These are phyloP conservation scores for Verticillium nubilum DNA, from an alignment of 2,329 filamentous ascomycete species.

Conservation along the genomic window DNA sequence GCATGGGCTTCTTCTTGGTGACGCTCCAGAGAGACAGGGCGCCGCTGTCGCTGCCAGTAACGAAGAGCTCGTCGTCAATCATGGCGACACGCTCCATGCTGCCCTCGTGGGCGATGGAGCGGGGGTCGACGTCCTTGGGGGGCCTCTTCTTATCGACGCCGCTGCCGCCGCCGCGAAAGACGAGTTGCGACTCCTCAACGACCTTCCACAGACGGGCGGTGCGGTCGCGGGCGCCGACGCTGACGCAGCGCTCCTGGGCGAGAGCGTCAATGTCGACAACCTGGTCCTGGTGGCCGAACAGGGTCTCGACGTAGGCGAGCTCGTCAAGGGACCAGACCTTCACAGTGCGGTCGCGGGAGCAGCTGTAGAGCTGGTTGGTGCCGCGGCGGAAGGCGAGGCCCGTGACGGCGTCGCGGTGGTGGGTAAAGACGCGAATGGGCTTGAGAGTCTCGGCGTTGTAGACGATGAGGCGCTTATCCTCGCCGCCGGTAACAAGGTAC, in stretches of 20 bases:
- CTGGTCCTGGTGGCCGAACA: slow-evolving; percentile 93
- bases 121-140: slow-evolving; percentile 34
- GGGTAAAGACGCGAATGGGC: slow-evolving; percentile 78
- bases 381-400: slow-evolving; percentile 79
- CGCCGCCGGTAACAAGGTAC: slow-evolving; percentile 84
- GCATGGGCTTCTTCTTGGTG: slow-evolving; percentile 91
- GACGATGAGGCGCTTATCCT: slow-evolving; percentile 78
- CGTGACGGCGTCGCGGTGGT: slow-evolving; percentile 85
- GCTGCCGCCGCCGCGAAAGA: slow-evolving; percentile 77
- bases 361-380: slow-evolving; percentile 88
- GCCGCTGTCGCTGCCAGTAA: slow-evolving; percentile 92
- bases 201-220: slow-evolving; percentile 96
- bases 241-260: slow-evolving; percentile 82
- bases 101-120: slow-evolving; percentile 63
- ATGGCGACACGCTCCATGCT: slow-evolving; percentile 90
- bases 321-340: slow-evolving; percentile 94
- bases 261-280: slow-evolving; percentile 80
- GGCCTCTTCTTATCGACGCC: slow-evolving; percentile 44
- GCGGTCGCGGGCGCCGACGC: slow-evolving; percentile 83
- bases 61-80: slow-evolving; percentile 81
- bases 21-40: slow-evolving; percentile 81
- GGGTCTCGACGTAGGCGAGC: slow-evolving; percentile 87
- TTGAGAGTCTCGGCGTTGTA: slow-evolving; percentile 79
- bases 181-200: slow-evolving; percentile 87
- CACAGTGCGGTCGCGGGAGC: slow-evolving; percentile 85